Conservation (phyloP, 345 rosid genomes). For the Syzygium aqueum region DNA sequence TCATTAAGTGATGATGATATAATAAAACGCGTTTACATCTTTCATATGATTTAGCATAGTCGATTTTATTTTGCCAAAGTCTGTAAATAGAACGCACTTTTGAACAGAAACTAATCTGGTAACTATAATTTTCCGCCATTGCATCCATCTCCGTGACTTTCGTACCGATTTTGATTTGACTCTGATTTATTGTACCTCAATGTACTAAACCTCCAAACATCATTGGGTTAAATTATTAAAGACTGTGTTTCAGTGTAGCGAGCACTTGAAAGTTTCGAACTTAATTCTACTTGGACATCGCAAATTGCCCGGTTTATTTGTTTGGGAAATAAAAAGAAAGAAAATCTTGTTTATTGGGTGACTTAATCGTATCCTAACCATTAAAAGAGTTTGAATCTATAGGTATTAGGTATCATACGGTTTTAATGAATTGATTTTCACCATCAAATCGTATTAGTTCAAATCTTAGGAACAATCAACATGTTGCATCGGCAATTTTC, state of each 20-base stretch:
- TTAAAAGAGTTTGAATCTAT: background rate
- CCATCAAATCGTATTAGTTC: background rate
- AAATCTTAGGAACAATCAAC: background rate
- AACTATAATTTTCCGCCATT: background rate
- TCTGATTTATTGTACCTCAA: fast-evolving
- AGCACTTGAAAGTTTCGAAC: fast-evolving
- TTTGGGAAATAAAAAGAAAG: background rate
- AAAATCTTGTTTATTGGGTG: background rate
- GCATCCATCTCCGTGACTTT: background rate
- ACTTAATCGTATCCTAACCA: background rate
- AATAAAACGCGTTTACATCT: background rate
- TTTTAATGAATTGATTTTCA: background rate
- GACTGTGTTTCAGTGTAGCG: background rate
- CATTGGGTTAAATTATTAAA: background rate
- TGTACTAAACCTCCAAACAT: background rate
- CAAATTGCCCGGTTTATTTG: background rate
- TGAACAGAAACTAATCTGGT: background rate
- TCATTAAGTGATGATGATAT: background rate
- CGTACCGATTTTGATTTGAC: background rate
- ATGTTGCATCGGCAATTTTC: background rate
- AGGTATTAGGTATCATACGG: background rate
- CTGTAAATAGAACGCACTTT: background rate
- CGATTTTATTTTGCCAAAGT: background rate
- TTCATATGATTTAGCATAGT: background rate
- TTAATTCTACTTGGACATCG: background rate